Percentiles rank a stretch among this genome's conserved stretches.
phyloP scores from a whole-genome alignment of 345 rosid genomes.

The Viola odorata region DNA sequence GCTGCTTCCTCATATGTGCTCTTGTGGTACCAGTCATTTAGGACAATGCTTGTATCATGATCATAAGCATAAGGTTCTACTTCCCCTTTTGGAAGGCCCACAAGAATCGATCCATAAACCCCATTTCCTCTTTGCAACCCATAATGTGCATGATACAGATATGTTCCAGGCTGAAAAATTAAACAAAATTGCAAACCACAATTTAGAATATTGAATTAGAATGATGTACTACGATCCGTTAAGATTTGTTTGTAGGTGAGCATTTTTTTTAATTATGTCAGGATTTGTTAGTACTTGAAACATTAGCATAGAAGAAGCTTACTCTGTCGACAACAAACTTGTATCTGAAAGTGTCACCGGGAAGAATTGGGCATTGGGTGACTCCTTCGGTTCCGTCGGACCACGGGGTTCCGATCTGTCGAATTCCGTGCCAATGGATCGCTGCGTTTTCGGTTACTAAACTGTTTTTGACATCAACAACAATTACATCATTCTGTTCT shows the following conservation, averaged over 20 bases:
- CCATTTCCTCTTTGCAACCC: constrained; percentile 79
- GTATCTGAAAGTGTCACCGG: constrained; percentile 60
- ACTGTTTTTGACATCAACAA: constrained; percentile 63
- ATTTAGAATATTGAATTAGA: too few species aligned
- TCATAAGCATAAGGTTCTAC: constrained; percentile 60
- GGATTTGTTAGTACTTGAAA: too few species aligned
- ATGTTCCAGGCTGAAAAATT: constrained; percentile 55
- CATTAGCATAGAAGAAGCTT: constrained; percentile 11
- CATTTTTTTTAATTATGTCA: too few species aligned
- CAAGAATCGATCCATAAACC: constrained; percentile 55
- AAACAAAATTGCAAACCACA: too few species aligned
- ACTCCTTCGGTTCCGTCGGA: constrained; percentile 68
- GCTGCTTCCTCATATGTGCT: constrained; percentile 52
- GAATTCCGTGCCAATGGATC: constrained; percentile 80
- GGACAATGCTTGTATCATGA: constrained; percentile 54
- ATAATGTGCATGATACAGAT: constrained; percentile 70
- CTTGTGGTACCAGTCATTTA: constrained; percentile 72
- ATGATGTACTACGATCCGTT: too few species aligned
- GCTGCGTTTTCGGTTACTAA: constrained; percentile 53
- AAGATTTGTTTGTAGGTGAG: too few species aligned
- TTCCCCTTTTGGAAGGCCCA: constrained; percentile 26
- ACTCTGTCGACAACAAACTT: constrained; percentile 68
- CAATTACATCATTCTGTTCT: constrained; percentile 51
- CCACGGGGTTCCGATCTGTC: constrained; percentile 73
- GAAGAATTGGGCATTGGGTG: constrained; percentile 65